Base-by-base conservation (phyloP, 306 rosid species). In the Medicago lupulina region DNA sequence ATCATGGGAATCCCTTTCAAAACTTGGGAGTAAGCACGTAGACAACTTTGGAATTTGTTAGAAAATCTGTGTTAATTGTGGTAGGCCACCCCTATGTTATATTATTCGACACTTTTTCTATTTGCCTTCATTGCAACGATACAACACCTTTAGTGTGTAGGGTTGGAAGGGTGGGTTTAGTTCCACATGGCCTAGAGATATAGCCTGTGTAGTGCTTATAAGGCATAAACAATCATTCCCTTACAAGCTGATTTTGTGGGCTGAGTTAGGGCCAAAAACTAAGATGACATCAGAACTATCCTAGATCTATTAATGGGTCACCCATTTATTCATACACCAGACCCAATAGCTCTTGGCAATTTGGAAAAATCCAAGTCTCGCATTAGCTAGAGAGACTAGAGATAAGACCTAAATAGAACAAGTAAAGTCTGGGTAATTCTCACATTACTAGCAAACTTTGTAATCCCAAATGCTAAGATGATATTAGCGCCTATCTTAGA, bases 11-110 rank as follows among this genome's bases (percentile, higher is more conserved):
- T 68, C 66, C 17, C 59, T 70, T 76, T 57, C 63, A 43, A 31
- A 25, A 34, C 13, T 11, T 17, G 19, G 19, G 39, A 51, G 38
- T 65, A 49, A n/a, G 16, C 31, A 61, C 61, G 67, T 77, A 1
- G 66, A 79, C 61, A 18, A 25, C 69, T 73, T 36, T 17, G n/a
- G 58, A 21, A 67, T 71, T 60, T 60, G 18, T 60, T 28, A 15
- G 18, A 13, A 60, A 60, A 14, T 55, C 6, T 2, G 2, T 17
- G 15, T 18, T 21, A 60, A 28, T 28, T 59, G 17, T 13, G 66
- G 28, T 18, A 16, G 11, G 17, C 40, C 66, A 59, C 39, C 18
- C 18, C 18, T 59, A 59, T 28, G 66, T 60, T 25, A 6, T 15
- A 36, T 61, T 34, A 1, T 31, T 61, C 9, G 13, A 6, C 67